phyloP scores from a whole-genome alignment of 2,329 filamentous ascomycete species.

The Dothideomycetes sp. region DNA sequence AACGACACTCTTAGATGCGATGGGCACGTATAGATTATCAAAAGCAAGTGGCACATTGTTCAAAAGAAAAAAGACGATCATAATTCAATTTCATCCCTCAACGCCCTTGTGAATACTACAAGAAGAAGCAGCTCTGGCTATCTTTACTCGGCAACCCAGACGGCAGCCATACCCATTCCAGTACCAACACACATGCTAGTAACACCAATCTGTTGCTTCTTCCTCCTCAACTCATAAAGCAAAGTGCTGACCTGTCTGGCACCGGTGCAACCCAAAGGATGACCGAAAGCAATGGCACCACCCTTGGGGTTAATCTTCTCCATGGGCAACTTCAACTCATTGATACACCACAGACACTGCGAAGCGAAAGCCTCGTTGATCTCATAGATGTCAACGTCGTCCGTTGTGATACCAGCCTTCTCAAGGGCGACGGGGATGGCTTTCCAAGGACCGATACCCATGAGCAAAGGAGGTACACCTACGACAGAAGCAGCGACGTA shows the following conservation, averaged over 20 bases:
- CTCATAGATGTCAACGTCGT: constrained; percentile 94
- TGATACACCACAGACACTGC: constrained; percentile 88
- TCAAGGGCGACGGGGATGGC: constrained; percentile 87
- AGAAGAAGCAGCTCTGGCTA: not conserved
- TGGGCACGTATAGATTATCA: too few species aligned
- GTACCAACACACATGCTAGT: constrained; percentile 97
- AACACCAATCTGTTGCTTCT: constrained; percentile 74
- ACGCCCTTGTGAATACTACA: too few species aligned
- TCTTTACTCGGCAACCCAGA: constrained; percentile 79
- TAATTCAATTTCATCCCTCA: too few species aligned
- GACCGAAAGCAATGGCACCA: constrained; percentile 86
- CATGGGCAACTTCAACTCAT: constrained; percentile 70
- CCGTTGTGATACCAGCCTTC: constrained; percentile 74
- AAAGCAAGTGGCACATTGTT: too few species aligned
- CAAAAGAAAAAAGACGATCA: too few species aligned
- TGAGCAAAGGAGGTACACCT: constrained; percentile 84
- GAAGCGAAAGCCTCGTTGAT: constrained; percentile 98
- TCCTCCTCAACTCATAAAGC: constrained; percentile 80
- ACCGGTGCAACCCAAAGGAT: constrained; percentile 89
- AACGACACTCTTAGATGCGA: too few species aligned
- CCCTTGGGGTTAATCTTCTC: constrained; percentile 97
- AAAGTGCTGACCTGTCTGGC: constrained; percentile 88
- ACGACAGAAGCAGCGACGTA: constrained; percentile 78
- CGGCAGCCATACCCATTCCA: constrained; percentile 86
- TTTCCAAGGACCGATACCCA: constrained; percentile 93